Evolutionary conservation across 169 alveolate genomes (phyloP).

Genomic region (Eimeria sp.): DNA sequence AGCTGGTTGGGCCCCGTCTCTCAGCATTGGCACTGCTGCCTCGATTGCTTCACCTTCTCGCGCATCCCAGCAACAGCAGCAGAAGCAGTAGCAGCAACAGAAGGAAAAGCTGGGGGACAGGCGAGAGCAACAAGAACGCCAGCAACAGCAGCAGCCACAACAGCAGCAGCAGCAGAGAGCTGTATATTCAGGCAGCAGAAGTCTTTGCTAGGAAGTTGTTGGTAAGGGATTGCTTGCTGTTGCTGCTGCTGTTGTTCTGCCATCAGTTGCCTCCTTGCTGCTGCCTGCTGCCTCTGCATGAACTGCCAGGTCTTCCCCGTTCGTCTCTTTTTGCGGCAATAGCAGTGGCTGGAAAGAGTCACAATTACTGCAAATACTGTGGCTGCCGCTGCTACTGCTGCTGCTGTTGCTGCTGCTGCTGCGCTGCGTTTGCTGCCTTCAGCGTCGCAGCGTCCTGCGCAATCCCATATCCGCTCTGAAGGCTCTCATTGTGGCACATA

Average conservation of each 20-base stretch:
- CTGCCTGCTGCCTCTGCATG: not conserved
- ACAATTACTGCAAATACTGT: not conserved
- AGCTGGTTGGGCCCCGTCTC: conserved; percentile 14
- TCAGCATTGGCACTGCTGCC: conserved; percentile 37
- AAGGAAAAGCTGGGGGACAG: not conserved
- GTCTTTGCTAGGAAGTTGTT: conserved; percentile 20
- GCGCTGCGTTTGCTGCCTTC: not conserved
- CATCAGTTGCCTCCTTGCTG: not conserved
- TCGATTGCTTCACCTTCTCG: conserved; percentile 1
- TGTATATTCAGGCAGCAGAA: conserved; percentile 22
- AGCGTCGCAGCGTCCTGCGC: conserved; percentile 33
- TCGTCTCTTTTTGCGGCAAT: not conserved
- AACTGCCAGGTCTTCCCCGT: not conserved
- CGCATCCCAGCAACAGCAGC: not conserved
- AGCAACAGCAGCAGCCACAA: not conserved
- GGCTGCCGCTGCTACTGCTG: not conserved
- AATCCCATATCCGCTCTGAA: conserved; percentile 31
- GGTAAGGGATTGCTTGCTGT: not conserved
- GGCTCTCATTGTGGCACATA: conserved; percentile 48
- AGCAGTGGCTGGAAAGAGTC: not conserved
- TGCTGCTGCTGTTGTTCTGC: not conserved
- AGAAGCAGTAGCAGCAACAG: conserved; percentile 22
- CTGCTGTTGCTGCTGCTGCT: not conserved
- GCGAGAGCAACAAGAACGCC: conserved; percentile 33
- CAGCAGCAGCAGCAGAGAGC: conserved; percentile 18